Evolutionary conservation across 176 grass and related monocot species (phyloP).

Genomic region (Luzula sylvatica): DNA sequence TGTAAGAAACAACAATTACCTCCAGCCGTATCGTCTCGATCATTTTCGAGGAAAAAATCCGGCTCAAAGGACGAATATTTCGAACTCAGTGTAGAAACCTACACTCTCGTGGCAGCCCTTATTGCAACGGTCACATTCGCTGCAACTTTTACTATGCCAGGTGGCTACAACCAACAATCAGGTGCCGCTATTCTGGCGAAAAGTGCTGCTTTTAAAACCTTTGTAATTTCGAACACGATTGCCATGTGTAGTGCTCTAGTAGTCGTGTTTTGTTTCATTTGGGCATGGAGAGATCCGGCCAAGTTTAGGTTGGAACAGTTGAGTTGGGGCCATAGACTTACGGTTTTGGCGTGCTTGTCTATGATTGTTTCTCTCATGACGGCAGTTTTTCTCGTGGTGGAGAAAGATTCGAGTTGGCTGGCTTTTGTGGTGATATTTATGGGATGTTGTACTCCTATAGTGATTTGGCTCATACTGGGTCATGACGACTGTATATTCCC

Average conservation of each 20-base stretch:
- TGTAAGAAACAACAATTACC: constrained; percentile 24
- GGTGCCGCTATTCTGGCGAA: constrained; percentile 24
- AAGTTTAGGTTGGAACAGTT: constrained; percentile 21
- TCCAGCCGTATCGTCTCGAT: not conserved
- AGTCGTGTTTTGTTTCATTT: constrained; percentile 29
- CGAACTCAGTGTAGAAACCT: constrained; percentile 20
- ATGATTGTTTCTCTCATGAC: constrained; percentile 11
- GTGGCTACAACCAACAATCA: constrained; percentile 12
- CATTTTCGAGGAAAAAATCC: not conserved
- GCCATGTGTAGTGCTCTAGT: constrained; percentile 34
- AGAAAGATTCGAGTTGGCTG: constrained; percentile 8
- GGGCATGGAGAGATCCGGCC: constrained; percentile 21
- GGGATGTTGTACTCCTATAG: constrained; percentile 26
- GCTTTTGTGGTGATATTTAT: constrained; percentile 25
- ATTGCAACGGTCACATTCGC: constrained; percentile 41
- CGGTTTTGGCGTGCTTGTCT: constrained; percentile 10
- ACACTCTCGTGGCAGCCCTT: constrained; percentile 31
- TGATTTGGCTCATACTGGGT: constrained; percentile 21
- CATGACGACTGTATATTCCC: too few relatives aligned
- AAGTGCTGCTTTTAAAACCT: constrained; percentile 17
- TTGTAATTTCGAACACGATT: constrained; percentile 32
- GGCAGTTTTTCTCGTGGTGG: constrained; percentile 6
- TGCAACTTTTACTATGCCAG: constrained; percentile 37
- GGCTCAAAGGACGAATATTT: not conserved
- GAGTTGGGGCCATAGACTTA: constrained; percentile 23